These are phyloP conservation scores for Eleusine coracana DNA, from an alignment of 176 grass and related monocot genomes.

Conservation along the genomic window DNA sequence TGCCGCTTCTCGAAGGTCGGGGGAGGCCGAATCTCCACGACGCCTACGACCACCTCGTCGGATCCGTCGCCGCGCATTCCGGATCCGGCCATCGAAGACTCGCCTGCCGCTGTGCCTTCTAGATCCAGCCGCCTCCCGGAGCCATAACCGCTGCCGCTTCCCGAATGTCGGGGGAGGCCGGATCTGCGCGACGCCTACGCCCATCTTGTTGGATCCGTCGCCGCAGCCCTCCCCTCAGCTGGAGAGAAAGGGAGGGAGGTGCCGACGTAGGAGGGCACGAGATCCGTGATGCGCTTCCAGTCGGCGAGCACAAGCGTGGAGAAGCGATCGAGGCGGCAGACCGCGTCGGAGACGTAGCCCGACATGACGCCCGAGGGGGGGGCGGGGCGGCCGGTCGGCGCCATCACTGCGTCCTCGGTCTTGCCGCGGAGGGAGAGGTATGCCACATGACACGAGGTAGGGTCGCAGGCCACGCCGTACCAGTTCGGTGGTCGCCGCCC, in stretches of 20 bases:
- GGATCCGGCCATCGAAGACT: no score
- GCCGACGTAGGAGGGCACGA: slow-evolving; percentile 72
- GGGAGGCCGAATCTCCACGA: no score
- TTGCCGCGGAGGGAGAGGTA: slow-evolving; percentile 83
- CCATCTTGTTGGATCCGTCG: no score
- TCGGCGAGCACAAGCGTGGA: slow-evolving; percentile 74
- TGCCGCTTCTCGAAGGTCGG: no score
- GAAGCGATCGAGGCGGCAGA: slow-evolving; percentile 73
- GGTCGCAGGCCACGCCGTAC: slow-evolving; percentile 97
- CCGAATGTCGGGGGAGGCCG: no score
- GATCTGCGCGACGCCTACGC: no score
- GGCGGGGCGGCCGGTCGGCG: slow-evolving; percentile 49
- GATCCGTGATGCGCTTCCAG: slow-evolving; percentile 87
- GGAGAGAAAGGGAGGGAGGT: slow-evolving; percentile 39
- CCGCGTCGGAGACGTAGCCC: slow-evolving; percentile 75
- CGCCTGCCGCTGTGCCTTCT: no score
- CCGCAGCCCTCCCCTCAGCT: no score
- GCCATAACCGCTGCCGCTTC: no score
- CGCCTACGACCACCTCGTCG: no score
- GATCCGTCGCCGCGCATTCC: no score
- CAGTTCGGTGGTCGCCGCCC: slow-evolving; percentile 70
- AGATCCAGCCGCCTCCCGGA: no score
- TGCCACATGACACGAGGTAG: slow-evolving; percentile 59
- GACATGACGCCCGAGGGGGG: slow-evolving; percentile 75
- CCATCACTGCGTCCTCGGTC: slow-evolving; percentile 75